Evolutionary conservation across 805 yeast genomes (phyloP).

Genomic region (Grigorovia transvaalensis): DNA sequence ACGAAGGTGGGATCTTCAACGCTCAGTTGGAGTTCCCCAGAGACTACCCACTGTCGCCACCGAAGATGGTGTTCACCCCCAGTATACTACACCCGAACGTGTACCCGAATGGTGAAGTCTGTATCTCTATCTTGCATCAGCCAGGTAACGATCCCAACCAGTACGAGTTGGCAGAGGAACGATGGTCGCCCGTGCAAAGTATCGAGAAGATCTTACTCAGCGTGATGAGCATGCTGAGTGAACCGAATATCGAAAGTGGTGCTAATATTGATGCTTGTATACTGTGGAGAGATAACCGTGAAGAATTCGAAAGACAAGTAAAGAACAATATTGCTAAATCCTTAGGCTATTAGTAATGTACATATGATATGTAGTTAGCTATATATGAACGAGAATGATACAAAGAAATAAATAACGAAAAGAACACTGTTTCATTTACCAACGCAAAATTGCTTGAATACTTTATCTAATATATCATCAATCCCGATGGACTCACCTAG

Average conservation of each 20-base stretch:
- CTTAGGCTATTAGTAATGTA: constrained; percentile 49
- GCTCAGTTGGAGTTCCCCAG: constrained; percentile 62
- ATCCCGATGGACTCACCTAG: constrained; percentile 84
- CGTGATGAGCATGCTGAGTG: constrained; percentile 93
- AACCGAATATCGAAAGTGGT: constrained; percentile 93
- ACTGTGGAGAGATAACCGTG: constrained; percentile 81
- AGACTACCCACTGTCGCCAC: constrained; percentile 80
- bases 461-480: constrained; percentile 84
- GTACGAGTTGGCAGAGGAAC: constrained; percentile 89
- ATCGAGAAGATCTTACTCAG: constrained; percentile 91
- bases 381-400: no score
- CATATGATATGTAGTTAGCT: neutral
- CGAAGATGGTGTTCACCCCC: constrained; percentile 63
- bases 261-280: constrained; percentile 77
- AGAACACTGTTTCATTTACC: constrained; percentile 43
- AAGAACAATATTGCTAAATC: constrained; percentile 57
- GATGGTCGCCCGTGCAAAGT: constrained; percentile 97
- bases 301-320: constrained; percentile 55
- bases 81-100: constrained; percentile 89
- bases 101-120: constrained; percentile 89
- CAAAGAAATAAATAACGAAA: no score
- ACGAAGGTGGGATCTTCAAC: constrained; percentile 80
- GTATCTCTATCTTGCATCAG: constrained; percentile 88
- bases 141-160: constrained; percentile 97
- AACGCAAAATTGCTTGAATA: constrained; percentile 85